A percentile compares a stretch with the other conserved stretches of the same genome.
phyloP scores from a whole-genome alignment of 1,284 basidiomycete species.

The Austroboletus novae-zelandiae region DNA sequence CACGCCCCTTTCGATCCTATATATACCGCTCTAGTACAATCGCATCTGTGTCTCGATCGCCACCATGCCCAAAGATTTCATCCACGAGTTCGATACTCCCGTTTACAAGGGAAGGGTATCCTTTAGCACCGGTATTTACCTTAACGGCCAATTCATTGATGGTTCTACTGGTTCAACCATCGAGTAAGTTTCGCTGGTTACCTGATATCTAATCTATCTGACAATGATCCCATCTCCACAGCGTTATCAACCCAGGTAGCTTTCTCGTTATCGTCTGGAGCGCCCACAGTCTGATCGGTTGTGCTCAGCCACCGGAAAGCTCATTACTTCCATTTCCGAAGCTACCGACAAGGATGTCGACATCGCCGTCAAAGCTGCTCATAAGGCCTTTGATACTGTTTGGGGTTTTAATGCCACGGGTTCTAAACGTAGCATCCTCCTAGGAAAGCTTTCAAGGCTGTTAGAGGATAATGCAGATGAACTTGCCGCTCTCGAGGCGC shows the following conservation, averaged over 20 bases:
- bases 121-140: slow-evolving; percentile 77
- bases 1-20: slow-evolving; percentile 8
- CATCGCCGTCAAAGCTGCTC: slow-evolving; percentile 72
- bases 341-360: slow-evolving; percentile 74
- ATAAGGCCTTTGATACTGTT: slow-evolving; percentile 62
- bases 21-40: slow-evolving; percentile 12
- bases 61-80: slow-evolving; percentile 46
- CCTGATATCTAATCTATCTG: background rate
- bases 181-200: slow-evolving; percentile 48
- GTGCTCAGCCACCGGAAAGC: slow-evolving; percentile 60
- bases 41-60: background rate
- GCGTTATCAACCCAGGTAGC: slow-evolving; percentile 73
- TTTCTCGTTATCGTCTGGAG: background rate
- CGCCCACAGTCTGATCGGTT: background rate
- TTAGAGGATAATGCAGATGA: slow-evolving; percentile 62
- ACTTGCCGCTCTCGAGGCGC: slow-evolving; percentile 57
- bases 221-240: slow-evolving; percentile 26
- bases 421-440: slow-evolving; percentile 48
- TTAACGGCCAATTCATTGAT: slow-evolving; percentile 77
- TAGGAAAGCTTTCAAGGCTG: slow-evolving; percentile 55
- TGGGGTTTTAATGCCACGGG: slow-evolving; percentile 58
- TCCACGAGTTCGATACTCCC: slow-evolving; percentile 63
- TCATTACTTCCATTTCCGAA: slow-evolving; percentile 66
- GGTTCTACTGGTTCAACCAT: slow-evolving; percentile 65
- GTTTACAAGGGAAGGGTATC: slow-evolving; percentile 70